Evolutionary conservation across 257 asterid genomes (phyloP).

Genomic region (Solanum dulcamara): DNA sequence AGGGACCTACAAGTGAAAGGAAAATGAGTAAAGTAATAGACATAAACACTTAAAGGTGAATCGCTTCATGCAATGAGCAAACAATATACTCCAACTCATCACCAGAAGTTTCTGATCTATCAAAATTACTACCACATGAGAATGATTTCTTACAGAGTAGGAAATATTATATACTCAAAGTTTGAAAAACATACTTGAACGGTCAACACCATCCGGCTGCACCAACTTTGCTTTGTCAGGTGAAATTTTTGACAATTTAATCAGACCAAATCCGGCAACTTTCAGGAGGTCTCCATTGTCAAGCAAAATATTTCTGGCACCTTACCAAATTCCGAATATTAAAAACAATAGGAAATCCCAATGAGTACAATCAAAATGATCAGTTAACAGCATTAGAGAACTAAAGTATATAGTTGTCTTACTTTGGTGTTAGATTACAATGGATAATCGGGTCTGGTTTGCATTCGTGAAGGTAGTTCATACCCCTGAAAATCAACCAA

Average conservation of each 20-base stretch:
- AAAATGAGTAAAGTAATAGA: background rate
- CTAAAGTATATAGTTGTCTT: slow-evolving; percentile 61
- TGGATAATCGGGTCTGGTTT: slow-evolving; percentile 93
- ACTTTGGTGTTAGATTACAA: slow-evolving; percentile 90
- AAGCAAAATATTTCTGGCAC: slow-evolving; percentile 99
- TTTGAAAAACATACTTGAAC: slow-evolving; percentile 51
- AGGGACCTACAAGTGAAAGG: slow-evolving; percentile 36
- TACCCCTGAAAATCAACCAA: slow-evolving; percentile 51
- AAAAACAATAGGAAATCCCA: slow-evolving; percentile 20
- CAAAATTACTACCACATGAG: background rate
- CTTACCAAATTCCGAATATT: slow-evolving; percentile 71
- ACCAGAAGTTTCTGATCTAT: background rate
- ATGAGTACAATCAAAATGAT: background rate
- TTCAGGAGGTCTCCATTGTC: slow-evolving; percentile 94
- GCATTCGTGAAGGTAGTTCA: slow-evolving; percentile 96
- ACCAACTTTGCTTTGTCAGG: slow-evolving; percentile 68
- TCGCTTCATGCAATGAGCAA: background rate
- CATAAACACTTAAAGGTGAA: background rate
- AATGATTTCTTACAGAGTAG: background rate
- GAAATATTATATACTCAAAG: background rate
- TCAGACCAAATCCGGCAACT: slow-evolving; percentile 87
- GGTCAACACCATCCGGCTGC: slow-evolving; percentile 66
- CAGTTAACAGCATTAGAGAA: background rate
- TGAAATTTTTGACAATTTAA: slow-evolving; percentile 44
- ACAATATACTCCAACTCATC: background rate